These are phyloP conservation scores for Phytopythium chamaehyphon DNA, from an alignment of 352 stramenopile species.

Conservation along the genomic window DNA sequence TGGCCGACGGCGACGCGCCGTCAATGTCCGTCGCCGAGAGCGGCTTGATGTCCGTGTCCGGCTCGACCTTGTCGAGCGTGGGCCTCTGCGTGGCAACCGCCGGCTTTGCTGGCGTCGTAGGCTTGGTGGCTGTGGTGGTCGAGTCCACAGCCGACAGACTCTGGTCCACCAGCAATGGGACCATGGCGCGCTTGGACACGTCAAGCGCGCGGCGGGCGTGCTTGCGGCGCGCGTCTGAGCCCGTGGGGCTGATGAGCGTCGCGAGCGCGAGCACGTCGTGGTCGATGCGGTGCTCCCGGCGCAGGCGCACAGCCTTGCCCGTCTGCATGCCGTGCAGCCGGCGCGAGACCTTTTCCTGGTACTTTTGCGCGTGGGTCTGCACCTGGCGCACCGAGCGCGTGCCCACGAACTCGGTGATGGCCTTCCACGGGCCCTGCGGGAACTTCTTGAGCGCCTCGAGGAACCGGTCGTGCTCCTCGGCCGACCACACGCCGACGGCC, in stretches of 20 bases:
- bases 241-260: conserved; percentile 25
- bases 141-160: no score
- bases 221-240: conserved; percentile 13
- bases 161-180: no score
- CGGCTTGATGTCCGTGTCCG: conserved; percentile 9
- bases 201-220: conserved; percentile 8
- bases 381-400: conserved; percentile 57
- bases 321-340: conserved; percentile 10
- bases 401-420: conserved; percentile 22
- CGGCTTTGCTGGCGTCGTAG: neutral
- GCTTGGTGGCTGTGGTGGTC: neutral
- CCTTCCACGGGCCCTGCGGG: conserved; percentile 28
- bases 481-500: conserved; percentile 19
- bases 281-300: conserved; percentile 15
- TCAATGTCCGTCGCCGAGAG: conserved; percentile 9
- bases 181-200: neutral
- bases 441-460: conserved; percentile 29
- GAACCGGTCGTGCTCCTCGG: conserved; percentile 26
- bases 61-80: conserved; percentile 14
- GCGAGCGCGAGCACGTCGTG: conserved; percentile 15
- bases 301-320: conserved; percentile 6
- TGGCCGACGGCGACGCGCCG: conserved; percentile 27
- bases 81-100: conserved; percentile 10
- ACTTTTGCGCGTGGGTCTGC: conserved; percentile 16
- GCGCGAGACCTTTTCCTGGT: conserved; percentile 16